Percentiles rank a stretch among this genome's conserved stretches.
Evolutionary conservation across 169 alveolate genomes (phyloP).

Genomic region (Cytauxzoon felis): DNA sequence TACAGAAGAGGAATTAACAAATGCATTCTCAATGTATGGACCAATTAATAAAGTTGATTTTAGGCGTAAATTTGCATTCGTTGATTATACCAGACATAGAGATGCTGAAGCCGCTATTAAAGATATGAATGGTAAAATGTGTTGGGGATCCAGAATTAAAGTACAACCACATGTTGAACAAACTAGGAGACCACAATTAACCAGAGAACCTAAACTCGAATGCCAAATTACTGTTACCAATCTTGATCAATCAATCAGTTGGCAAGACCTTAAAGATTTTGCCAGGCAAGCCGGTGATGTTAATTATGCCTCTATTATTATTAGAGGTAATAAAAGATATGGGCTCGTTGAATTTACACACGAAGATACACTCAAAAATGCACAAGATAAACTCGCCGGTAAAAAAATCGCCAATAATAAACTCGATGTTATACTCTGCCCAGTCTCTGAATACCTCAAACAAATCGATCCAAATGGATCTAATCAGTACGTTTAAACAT

Average conservation of each 20-base stretch:
- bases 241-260: constrained; percentile 78
- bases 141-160: constrained; percentile 68
- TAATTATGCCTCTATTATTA: constrained; percentile 73
- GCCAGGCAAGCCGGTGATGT: constrained; percentile 83
- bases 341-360: constrained; percentile 77
- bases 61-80: constrained; percentile 78
- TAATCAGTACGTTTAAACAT: neutral
- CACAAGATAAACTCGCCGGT: constrained; percentile 70
- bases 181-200: constrained; percentile 32
- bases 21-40: constrained; percentile 73
- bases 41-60: constrained; percentile 73
- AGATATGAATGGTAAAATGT: constrained; percentile 61
- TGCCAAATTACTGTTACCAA: constrained; percentile 71
- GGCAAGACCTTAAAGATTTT: constrained; percentile 83
- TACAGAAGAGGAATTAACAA: constrained; percentile 77
- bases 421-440: constrained; percentile 59
- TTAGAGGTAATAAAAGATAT: constrained; percentile 65
- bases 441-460: constrained; percentile 51
- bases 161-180: constrained; percentile 73
- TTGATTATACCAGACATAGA: constrained; percentile 66
- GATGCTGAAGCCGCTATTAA: constrained; percentile 68
- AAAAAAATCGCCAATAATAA: constrained; percentile 54
- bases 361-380: constrained; percentile 68
- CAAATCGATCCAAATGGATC: neutral
- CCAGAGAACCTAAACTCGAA: constrained; percentile 55